Conservation (phyloP, 495 filamentous ascomycete genomes). For the Lophium mytilinum region DNA sequence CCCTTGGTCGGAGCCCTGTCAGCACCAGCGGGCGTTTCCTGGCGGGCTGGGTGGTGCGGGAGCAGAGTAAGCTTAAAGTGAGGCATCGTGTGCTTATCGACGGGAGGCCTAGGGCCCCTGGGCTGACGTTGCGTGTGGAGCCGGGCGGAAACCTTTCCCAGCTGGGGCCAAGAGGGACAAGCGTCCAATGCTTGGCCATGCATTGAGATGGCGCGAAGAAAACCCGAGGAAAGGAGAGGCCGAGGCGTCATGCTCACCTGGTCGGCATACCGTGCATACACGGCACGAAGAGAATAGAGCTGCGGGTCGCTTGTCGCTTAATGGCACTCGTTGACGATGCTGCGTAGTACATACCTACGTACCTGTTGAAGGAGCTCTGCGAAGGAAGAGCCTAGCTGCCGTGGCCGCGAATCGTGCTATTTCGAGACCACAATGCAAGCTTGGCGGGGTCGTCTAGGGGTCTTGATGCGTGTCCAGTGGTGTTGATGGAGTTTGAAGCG, state of each 20-base stretch:
- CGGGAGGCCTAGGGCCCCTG: not conserved
- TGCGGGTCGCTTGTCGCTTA: not conserved
- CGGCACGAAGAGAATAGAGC: not conserved
- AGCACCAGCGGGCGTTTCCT: too few relatives aligned
- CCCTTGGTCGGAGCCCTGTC: not conserved
- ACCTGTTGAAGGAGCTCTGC: too few relatives aligned
- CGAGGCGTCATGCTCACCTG: not conserved
- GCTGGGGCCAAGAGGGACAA: not conserved
- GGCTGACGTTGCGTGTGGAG: conserved; percentile 16
- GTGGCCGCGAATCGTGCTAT: too few relatives aligned
- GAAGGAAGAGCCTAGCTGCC: too few relatives aligned
- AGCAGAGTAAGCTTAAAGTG: conserved; percentile 24
- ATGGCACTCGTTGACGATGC: too few relatives aligned
- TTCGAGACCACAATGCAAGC: too few relatives aligned
- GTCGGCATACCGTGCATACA: not conserved
- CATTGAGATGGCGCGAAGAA: not conserved
- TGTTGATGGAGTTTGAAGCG: too few relatives aligned
- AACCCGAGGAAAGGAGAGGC: not conserved
- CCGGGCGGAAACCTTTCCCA: conserved; percentile 14
- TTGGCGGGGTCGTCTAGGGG: too few relatives aligned
- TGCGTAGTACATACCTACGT: too few relatives aligned
- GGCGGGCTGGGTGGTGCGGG: conserved; percentile 2
- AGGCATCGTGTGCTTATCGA: conserved; percentile 10
- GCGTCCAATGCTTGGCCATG: not conserved
- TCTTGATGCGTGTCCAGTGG: too few relatives aligned